Conservation (phyloP, 768 basidiomycete species). For the Podaxis sp. region DNA sequence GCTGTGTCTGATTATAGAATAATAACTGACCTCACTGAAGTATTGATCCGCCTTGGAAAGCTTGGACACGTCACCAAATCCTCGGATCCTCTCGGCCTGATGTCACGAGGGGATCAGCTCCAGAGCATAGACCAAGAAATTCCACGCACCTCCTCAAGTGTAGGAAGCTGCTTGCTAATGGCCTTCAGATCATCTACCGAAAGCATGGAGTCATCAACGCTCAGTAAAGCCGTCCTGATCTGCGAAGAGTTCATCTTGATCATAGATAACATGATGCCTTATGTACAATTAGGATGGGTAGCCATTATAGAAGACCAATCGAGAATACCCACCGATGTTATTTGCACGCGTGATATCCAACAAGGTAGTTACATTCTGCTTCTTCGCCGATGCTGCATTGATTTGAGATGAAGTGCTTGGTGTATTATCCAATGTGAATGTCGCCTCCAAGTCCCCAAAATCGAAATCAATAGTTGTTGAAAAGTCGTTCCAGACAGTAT, state of each 20-base stretch:
- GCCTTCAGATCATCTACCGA: slow-evolving; percentile 75
- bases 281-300: not conserved
- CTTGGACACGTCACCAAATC: slow-evolving; percentile 69
- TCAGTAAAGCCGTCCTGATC: slow-evolving; percentile 70
- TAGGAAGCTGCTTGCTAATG: slow-evolving; percentile 74
- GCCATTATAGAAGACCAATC: not conserved
- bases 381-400: slow-evolving; percentile 36
- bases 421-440: slow-evolving; percentile 59
- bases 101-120: not conserved
- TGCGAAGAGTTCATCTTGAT: slow-evolving; percentile 64
- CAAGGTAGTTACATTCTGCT: slow-evolving; percentile 65
- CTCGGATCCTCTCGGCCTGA: slow-evolving; percentile 62
- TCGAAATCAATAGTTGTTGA: slow-evolving; percentile 43
- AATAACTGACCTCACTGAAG: slow-evolving; percentile 57
- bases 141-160: slow-evolving; percentile 67
- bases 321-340: slow-evolving; percentile 60
- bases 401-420: slow-evolving; percentile 42
- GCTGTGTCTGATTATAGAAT: not conserved
- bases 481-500: slow-evolving; percentile 72
- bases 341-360: slow-evolving; percentile 82
- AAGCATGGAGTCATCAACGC: slow-evolving; percentile 65
- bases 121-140: not conserved
- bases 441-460: slow-evolving; percentile 70
- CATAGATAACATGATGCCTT: slow-evolving; percentile 82
- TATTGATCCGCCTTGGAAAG: slow-evolving; percentile 85